Base-by-base conservation (phyloP, 78 protist species). In the Acrasis kona region DNA sequence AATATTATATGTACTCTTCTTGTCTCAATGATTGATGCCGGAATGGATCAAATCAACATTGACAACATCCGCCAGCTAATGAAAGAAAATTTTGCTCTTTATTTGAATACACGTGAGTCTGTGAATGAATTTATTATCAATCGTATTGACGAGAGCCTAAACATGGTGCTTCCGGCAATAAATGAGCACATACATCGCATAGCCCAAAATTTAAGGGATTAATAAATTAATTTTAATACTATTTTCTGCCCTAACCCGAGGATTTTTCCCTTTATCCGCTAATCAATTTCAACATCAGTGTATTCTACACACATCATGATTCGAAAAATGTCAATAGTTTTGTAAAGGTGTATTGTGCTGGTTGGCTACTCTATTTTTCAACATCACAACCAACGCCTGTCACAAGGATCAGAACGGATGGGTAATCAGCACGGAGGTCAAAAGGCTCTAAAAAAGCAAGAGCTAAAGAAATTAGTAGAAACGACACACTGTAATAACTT, bases 1-100 rank as follows among this genome's bases (percentile, higher is more conserved):
- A 80, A 84, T 39, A 82, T 95, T 2, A 89, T 96, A 36, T 79
- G 92, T 61, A 92, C 88, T 68, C 82, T 96, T 34, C 81, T 96
- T n/a, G 36, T 74, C 5, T 87, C 95, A 35, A 96, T 96, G 99
- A 35, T 78, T 3, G 94, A 92, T 40, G 91, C 98, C 0, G 85
- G 76, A 64, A 84, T 95, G 39, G 93, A 83, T 1, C 92, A 88
- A 32, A 76, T 96, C 29, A 67, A 83, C 27, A 71, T 35, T 3
- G 76, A 57, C 66, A 32, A 3, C n/a, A 6, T 67, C 71, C 19
- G 66, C 9, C 5, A 28, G 7, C 36, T 3, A 36, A 42, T 3
- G 38, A 5, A 31, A 73, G 61, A 73, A 7, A 73, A 73, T 27
- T 73, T 73, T 41, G 41, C 42, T 7, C 27, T 73, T 10, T 50